Evolutionary conservation across 306 rosid species (phyloP).

Genomic region (Dicorynia guianensis): DNA sequence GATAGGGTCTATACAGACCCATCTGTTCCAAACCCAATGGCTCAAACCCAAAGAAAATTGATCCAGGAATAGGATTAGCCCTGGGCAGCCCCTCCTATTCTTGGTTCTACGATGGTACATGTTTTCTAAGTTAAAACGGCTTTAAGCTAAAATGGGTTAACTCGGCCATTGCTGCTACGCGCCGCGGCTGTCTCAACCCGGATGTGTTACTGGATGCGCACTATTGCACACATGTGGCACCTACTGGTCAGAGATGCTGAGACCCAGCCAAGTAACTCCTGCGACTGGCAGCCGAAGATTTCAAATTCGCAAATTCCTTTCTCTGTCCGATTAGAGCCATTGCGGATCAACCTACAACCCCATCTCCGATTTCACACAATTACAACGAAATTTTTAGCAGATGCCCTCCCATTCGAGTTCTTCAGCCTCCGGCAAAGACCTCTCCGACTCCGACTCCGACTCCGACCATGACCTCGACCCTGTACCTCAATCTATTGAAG

Average conservation of each 20-base stretch:
- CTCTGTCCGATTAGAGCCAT: neutral
- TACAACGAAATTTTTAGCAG: neutral
- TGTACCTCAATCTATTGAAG: conserved; percentile 44
- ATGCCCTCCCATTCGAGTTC: conserved; percentile 54
- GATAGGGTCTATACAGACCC: too few relatives aligned
- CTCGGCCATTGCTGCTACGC: neutral
- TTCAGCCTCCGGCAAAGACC: conserved; percentile 52
- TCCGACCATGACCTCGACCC: conserved; percentile 34
- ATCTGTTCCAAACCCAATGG: too few relatives aligned
- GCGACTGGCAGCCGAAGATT: conserved; percentile 41
- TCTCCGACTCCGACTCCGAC: too few relatives aligned
- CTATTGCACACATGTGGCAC: conserved; percentile 19
- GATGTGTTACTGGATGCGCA: neutral
- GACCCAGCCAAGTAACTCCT: conserved; percentile 17
- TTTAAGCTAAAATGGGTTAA: neutral
- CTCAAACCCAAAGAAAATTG: too few relatives aligned
- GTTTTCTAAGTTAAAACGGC: neutral
- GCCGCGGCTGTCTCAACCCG: conserved; percentile 22
- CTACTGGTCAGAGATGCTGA: conserved; percentile 48
- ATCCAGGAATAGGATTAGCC: too few relatives aligned
- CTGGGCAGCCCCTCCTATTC: too few relatives aligned
- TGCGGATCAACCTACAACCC: neutral
- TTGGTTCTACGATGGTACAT: too few relatives aligned
- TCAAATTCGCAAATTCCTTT: neutral
- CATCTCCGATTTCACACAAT: neutral